A percentile compares a stretch with the other conserved stretches of the same genome.
phyloP scores from a whole-genome alignment of 768 basidiomycete genomes.

The Cystofilobasidium bisporidii region DNA sequence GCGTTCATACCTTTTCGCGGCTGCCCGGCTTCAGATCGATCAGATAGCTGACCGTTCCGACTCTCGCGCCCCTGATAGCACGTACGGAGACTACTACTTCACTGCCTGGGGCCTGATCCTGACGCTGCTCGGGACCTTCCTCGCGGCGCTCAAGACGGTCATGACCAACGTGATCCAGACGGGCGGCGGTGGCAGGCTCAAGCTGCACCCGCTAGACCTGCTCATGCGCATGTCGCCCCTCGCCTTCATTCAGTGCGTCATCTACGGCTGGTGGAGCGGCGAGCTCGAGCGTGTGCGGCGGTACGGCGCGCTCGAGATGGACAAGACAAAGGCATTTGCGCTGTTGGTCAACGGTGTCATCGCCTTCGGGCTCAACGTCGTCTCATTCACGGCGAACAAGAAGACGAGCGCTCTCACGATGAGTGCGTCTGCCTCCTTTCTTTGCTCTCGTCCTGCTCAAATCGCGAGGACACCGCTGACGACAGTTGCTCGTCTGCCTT shows the following conservation, averaged over 20 bases:
- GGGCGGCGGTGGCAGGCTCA: conserved; percentile 39
- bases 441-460: not conserved
- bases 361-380: conserved; percentile 86
- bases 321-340: conserved; percentile 46
- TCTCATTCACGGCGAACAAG: conserved; percentile 92
- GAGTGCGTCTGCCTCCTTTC: conserved; percentile 55
- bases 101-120: conserved; percentile 73
- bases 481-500: no score
- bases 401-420: conserved; percentile 79
- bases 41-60: not conserved
- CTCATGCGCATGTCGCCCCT: conserved; percentile 83
- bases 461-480: no score
- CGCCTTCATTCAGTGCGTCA: conserved; percentile 75
- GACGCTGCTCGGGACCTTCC: conserved; percentile 77
- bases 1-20: conserved; percentile 30
- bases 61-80: conserved; percentile 46
- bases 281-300: conserved; percentile 59
- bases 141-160: conserved; percentile 80
- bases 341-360: conserved; percentile 69
- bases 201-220: conserved; percentile 70
- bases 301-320: conserved; percentile 47
- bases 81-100: conserved; percentile 92
- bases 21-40: not conserved
- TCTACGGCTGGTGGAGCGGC: conserved; percentile 66
- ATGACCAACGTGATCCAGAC: conserved; percentile 58